Evolutionary conservation across 306 rosid genomes (phyloP), one percentile per base, ranked within the genome.

Genomic region (Mucuna pruriens): DNA sequence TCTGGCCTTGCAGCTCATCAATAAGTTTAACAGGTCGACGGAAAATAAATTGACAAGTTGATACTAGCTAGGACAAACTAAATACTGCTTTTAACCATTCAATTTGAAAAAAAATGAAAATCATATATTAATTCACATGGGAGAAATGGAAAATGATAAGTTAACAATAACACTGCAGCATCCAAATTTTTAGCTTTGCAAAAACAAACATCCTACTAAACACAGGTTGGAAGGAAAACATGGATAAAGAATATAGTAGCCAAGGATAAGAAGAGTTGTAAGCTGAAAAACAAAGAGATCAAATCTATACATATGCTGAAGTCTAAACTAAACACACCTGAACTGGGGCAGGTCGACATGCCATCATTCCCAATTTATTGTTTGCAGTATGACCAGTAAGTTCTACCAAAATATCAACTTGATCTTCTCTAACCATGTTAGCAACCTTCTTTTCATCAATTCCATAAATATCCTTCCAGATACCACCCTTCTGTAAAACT

Each of bases 381-480:
- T 93, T 95, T 57, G 99, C 99, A 10, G 98, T 95, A 87, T 95
- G 99, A 79, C 99, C 98, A 54, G 99, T 95, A 74, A 95, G 98
- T 87, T 93, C 99, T 62, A 93, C 94, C 91, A 95, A 85, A 80
- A 95, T 93, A 86, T 95, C 99, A 84, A 95, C 88, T 74, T 93
- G 87, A 84, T 95, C 99, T 86, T 95, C 99, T 82, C 96, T 90
- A 66, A 93, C 91, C 84, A 93, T 85, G 80, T 85, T 84, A 16
- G 98, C 99, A 26, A 95, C 98, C 86, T 87, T 95, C 87, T 92
- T 93, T 88, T 95, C 99, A 77, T 95, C 99, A 84, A 90, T 73
- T 74, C 98, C 99, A 44, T 95, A 95, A 39, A 93, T 89, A 55
- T 95, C 99, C 86, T 89, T 93, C 99, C 99, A 95, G 40, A 89